Percentiles rank a stretch among this genome's conserved stretches.
Conservation (phyloP, 2,329 filamentous ascomycete genomes). For the Periglandula ipomoeae region DNA sequence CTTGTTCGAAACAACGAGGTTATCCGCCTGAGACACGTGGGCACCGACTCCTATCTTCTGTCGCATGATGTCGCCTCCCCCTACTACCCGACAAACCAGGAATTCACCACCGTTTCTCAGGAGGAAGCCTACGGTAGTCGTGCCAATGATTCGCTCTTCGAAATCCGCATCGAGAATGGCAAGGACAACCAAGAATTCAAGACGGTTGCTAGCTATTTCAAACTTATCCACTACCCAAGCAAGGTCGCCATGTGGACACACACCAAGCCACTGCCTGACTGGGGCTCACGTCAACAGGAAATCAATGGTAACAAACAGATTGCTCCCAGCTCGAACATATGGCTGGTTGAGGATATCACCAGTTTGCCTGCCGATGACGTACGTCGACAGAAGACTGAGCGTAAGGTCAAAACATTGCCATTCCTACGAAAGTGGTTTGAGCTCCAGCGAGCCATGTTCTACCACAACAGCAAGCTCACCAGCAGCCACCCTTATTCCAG, state of each 20-base stretch:
- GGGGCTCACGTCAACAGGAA: constrained; percentile 94
- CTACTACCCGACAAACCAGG: constrained; percentile 94
- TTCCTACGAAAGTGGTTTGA: constrained; percentile 95
- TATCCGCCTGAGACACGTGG: constrained; percentile 76
- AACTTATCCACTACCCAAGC: constrained; percentile 86
- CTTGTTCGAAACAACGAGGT: constrained; percentile 75
- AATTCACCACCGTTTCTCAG: constrained; percentile 75
- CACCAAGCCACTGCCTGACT: constrained; percentile 87
- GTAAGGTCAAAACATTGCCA: constrained; percentile 71
- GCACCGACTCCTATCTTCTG: constrained; percentile 76
- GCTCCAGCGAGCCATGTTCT: constrained; percentile 96
- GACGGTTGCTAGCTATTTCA: constrained; percentile 87
- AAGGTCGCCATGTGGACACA: constrained; percentile 99
- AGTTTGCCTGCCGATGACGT: constrained; percentile 62
- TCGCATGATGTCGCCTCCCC: constrained; percentile 97
- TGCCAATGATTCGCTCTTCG: constrained; percentile 84
- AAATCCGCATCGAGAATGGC: constrained; percentile 80
- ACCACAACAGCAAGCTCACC: constrained; percentile 96
- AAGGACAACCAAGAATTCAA: constrained; percentile 79
- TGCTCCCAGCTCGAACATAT: constrained; percentile 80
- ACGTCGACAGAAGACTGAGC: constrained; percentile 66
- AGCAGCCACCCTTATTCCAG: constrained; percentile 95
- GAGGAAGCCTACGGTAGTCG: constrained; percentile 67
- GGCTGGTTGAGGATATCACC: constrained; percentile 88
- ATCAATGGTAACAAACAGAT: constrained; percentile 99